Conservation (phyloP, 2,329 filamentous ascomycete genomes). For the Apiospora hydei region DNA sequence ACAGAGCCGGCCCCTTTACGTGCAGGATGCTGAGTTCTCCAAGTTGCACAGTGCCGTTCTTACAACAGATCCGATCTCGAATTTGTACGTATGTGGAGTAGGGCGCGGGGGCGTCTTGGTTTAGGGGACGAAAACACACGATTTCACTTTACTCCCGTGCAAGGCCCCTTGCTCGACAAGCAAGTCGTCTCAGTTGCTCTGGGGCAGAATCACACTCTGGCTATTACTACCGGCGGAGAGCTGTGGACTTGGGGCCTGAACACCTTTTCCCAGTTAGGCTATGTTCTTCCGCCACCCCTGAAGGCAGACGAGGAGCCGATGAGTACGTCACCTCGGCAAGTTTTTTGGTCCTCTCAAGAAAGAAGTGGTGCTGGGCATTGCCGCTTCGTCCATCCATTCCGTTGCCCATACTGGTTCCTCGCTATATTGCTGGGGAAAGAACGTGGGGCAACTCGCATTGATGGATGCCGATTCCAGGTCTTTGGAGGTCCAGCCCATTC, state of each 20-base stretch:
- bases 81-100: conserved; percentile 91
- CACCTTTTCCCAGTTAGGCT: conserved; percentile 84
- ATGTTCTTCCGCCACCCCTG: conserved; percentile 71
- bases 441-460: conserved; percentile 89
- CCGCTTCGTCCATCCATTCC: conserved; percentile 90
- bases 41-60: conserved; percentile 92
- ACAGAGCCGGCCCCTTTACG: conserved; percentile 73
- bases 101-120: conserved; percentile 90
- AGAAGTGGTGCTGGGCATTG: conserved; percentile 80
- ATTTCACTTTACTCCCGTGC: conserved; percentile 85
- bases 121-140: conserved; percentile 89
- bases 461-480: conserved; percentile 96
- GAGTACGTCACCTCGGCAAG: conserved; percentile 81
- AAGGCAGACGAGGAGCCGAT: conserved; percentile 83
- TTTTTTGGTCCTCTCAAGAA: conserved; percentile 90
- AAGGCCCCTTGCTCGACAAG: conserved; percentile 77
- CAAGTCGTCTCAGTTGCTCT: conserved; percentile 80
- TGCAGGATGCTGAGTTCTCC: conserved; percentile 85
- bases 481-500: conserved; percentile 80
- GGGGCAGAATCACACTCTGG: conserved; percentile 90
- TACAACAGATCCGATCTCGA: conserved; percentile 85
- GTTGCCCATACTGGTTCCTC: conserved; percentile 84
- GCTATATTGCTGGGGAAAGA: conserved; percentile 94
- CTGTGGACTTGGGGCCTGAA: conserved; percentile 96
- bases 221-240: conserved; percentile 84